Percentiles rank a stretch among this genome's conserved stretches.
Evolutionary conservation across 192 early-diverging fungal genomes (phyloP).

Genomic region (Coemansia sp.): DNA sequence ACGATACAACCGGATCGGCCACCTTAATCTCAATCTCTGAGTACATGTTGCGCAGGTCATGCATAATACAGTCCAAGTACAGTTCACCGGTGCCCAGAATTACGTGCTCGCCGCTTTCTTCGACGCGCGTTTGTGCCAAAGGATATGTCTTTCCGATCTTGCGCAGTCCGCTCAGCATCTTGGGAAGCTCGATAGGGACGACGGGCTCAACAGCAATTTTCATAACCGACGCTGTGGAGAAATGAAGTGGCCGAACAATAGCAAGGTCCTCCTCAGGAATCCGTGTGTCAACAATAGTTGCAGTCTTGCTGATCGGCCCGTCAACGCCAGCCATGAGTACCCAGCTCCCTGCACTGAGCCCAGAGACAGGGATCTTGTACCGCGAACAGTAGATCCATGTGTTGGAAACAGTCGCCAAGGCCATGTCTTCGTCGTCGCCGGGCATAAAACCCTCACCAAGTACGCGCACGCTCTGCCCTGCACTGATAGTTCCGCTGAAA

Average conservation of each 20-base stretch:
- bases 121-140: slow-evolving; percentile 83
- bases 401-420: slow-evolving; percentile 66
- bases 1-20: slow-evolving; percentile 94
- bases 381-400: slow-evolving; percentile 81
- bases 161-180: slow-evolving; percentile 95
- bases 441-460: slow-evolving; percentile 88
- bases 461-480: slow-evolving; percentile 81
- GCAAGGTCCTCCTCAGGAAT: slow-evolving; percentile 68
- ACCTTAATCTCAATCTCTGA: slow-evolving; percentile 98
- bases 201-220: slow-evolving; percentile 98
- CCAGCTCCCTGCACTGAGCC: slow-evolving; percentile 83
- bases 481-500: slow-evolving; percentile 82
- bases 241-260: slow-evolving; percentile 82
- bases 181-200: slow-evolving; percentile 95
- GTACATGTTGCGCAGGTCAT: slow-evolving; percentile 91
- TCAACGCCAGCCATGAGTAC: slow-evolving; percentile 92
- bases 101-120: slow-evolving; percentile 97
- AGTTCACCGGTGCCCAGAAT: slow-evolving; percentile 93
- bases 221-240: slow-evolving; percentile 79
- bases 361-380: slow-evolving; percentile 74
- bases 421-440: slow-evolving; percentile 95
- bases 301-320: slow-evolving; percentile 89
- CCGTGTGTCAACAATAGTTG: slow-evolving; percentile 75
- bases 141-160: slow-evolving; percentile 96
- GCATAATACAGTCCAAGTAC: slow-evolving; percentile 94